Evolutionary conservation across 768 basidiomycete species (phyloP), one percentile per base, ranked within the genome.

Genomic region (Heimioporus sp.): DNA sequence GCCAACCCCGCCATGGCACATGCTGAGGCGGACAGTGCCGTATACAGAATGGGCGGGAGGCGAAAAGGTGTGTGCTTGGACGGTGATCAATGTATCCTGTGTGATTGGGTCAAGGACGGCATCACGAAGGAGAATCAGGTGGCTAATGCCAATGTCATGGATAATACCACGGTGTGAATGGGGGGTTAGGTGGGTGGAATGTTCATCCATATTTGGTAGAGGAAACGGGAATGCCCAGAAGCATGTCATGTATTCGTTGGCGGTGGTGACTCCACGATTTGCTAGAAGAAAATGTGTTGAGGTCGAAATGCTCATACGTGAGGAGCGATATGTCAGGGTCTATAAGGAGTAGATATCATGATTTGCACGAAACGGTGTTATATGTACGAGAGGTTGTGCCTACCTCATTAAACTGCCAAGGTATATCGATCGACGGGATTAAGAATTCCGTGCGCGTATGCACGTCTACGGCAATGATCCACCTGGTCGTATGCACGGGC

Each of bases 221-320:
- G 59, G 51, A n/a, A 65, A 38, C 7, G 43, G 1, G 11, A 56
- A 62, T 0, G 56, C 62, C n/a, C 53, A 37, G 24, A 63, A 19
- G 24, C 35, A 28, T 3, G 60, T 54, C 13, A 4, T 10, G 50
- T 50, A 55, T 15, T 51, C 54, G 3, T 17, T 2, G 2, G 19
- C 13, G 20, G 6, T 10, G 10, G 38, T 37, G 34, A 24, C 43
- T 20, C 42, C 39, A 0, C 52, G 52, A 28, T 24, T 13, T 8
- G 57, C 43, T 7, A 65, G 24, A 2, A 65, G 13, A 4, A 63
- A 17, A 48, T 63, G 60, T 4, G 62, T 62, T n/a, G 57, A 59
- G 6, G 63, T 63, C 9, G 63, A 63, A 24, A 63, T 21, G 20
- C 41, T 41, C 39, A 11, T 35, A 5, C 36, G 53, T 9, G n/a